These are phyloP conservation scores for Ammopiptanthus mongolicus DNA, from an alignment of 306 rosid species.

Conservation along the genomic window DNA sequence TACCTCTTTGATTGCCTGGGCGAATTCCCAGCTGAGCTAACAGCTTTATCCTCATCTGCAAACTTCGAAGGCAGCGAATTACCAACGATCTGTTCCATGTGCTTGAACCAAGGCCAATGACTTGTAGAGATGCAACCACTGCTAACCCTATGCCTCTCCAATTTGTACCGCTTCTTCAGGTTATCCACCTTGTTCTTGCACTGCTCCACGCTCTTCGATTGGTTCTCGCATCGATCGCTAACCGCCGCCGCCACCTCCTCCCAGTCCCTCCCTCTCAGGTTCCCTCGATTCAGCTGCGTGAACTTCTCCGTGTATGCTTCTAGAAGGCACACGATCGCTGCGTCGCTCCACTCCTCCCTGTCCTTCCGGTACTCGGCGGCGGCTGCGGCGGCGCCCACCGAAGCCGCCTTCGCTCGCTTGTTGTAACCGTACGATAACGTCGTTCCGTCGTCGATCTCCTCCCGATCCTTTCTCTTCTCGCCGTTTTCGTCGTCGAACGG, in stretches of 20 bases:
- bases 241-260: conserved; percentile 88
- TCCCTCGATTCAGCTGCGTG: conserved; percentile 85
- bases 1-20: conserved; percentile 75
- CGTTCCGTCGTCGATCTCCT: conserved; percentile 59
- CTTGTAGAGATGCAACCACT: conserved; percentile 64
- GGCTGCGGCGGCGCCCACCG: conserved; percentile 25
- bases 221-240: conserved; percentile 77
- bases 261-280: conserved; percentile 92
- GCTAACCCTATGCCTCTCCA: conserved; percentile 84
- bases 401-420: conserved; percentile 43
- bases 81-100: conserved; percentile 86
- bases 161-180: conserved; percentile 86
- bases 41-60: conserved; percentile 66
- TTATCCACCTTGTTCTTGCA: conserved; percentile 96
- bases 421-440: conserved; percentile 47
- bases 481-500: conserved; percentile 55
- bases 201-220: conserved; percentile 85
- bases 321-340: conserved; percentile 76
- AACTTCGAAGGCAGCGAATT: conserved; percentile 65
- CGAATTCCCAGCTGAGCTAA: conserved; percentile 48
- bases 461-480: conserved; percentile 67
- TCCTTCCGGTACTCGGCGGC: conserved; percentile 71
- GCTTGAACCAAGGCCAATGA: conserved; percentile 97
- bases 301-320: conserved; percentile 93
- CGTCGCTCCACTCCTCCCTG: conserved; percentile 97